Conservation (phyloP, 306 rosid species). For the Pterocarpus santalinus region DNA sequence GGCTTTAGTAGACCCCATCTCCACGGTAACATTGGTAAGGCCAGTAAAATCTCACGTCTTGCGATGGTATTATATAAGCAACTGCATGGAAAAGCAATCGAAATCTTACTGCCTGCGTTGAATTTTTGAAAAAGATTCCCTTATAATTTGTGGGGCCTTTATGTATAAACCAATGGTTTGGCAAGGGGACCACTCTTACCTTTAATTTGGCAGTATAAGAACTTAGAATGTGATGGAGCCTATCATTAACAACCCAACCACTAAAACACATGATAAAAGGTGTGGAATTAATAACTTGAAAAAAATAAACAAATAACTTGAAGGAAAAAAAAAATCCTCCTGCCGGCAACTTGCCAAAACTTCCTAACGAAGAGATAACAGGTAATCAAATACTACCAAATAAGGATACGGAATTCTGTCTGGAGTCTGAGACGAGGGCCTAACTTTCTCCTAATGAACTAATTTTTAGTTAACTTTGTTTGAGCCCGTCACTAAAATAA, state of each 20-base stretch:
- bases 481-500: not conserved
- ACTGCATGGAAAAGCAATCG: slow-evolving; percentile 12
- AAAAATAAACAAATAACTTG: not conserved
- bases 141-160: slow-evolving; percentile 44
- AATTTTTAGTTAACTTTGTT: not conserved
- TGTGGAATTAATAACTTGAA: slow-evolving; percentile 26
- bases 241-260: slow-evolving; percentile 53
- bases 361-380: not conserved
- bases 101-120: slow-evolving; percentile 21
- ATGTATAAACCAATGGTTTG: slow-evolving; percentile 34
- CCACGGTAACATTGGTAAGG: not conserved
- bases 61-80: not conserved
- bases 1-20: slow-evolving; percentile 14
- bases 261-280: slow-evolving; percentile 22
- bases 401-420: not conserved
- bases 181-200: slow-evolving; percentile 55
- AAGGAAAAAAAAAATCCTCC: not conserved
- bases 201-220: slow-evolving; percentile 45
- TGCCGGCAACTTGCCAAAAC: slow-evolving; percentile 48
- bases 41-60: slow-evolving; percentile 23
- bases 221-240: slow-evolving; percentile 45
- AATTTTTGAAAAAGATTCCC: not conserved
- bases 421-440: too few relatives aligned
- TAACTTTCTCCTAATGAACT: too few relatives aligned
- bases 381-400: not conserved